Percentiles rank a stretch among this genome's conserved stretches.
Conservation (phyloP, 768 basidiomycete genomes). For the Rhodotorula graminis region DNA sequence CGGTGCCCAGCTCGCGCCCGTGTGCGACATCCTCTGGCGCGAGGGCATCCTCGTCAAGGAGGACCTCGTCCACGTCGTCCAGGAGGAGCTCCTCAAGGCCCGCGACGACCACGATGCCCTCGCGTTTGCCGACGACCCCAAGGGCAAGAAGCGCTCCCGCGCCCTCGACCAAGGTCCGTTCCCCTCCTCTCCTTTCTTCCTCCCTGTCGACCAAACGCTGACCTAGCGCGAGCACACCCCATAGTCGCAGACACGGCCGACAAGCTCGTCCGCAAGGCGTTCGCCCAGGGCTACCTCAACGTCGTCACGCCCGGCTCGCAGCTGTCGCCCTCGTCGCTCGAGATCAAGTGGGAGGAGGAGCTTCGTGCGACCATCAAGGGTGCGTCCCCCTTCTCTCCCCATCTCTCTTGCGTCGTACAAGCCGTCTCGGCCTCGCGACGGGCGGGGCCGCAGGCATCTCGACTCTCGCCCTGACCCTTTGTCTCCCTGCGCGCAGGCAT, state of each 20-base stretch:
- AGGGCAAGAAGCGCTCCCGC: constrained; percentile 30
- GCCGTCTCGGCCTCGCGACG: too few relatives aligned
- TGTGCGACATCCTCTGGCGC: constrained; percentile 15
- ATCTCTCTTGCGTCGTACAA: too few relatives aligned
- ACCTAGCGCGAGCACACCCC: not conserved
- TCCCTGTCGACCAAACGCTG: not conserved
- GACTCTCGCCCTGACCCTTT: constrained; percentile 5
- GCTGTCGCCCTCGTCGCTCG: constrained; percentile 71
- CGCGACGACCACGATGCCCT: not conserved
- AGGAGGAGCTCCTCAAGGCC: not conserved
- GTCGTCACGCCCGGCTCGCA: constrained; percentile 74
- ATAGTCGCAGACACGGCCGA: constrained; percentile 29
- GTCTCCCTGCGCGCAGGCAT: constrained; percentile 52
- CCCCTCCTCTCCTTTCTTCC: not conserved
- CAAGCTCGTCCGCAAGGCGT: constrained; percentile 60
- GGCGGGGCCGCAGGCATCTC: too few relatives aligned
- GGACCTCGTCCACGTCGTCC: constrained; percentile 20
- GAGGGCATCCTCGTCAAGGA: constrained; percentile 26
- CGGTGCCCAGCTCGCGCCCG: not conserved
- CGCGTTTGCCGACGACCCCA: not conserved
- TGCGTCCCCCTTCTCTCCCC: not conserved
- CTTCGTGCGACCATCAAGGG: constrained; percentile 34
- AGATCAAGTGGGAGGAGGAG: constrained; percentile 72
- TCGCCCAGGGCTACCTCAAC: constrained; percentile 68
- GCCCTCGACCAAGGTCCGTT: constrained; percentile 13